Conservation (phyloP, 164 flowering plant species). For the Magnolia kwangsiensis region DNA sequence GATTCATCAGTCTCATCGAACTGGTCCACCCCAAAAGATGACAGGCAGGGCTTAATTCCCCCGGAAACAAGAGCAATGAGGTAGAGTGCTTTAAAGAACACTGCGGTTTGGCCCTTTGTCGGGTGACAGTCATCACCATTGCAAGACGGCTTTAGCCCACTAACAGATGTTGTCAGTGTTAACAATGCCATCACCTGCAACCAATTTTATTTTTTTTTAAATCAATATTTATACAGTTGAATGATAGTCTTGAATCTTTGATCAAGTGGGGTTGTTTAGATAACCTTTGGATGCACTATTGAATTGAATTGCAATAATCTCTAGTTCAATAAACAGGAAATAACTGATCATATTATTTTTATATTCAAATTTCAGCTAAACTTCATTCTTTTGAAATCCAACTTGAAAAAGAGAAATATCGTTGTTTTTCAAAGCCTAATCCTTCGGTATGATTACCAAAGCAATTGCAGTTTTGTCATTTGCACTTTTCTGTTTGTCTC, state of each 20-base stretch:
- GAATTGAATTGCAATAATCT: background rate
- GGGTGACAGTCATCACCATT: conserved; percentile 28
- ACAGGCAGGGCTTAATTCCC: conserved; percentile 35
- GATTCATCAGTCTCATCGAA: conserved; percentile 29
- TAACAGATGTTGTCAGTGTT: conserved; percentile 56
- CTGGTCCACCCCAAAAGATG: conserved; percentile 35
- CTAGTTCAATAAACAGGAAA: too few species aligned
- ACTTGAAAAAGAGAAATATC: too few species aligned
- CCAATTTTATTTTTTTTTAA: background rate
- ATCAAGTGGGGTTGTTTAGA: too few species aligned
- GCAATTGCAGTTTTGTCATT: too few species aligned
- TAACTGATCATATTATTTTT: too few species aligned
- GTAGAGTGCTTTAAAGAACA: conserved; percentile 24
- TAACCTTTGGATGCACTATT: background rate
- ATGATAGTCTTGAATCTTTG: too few species aligned
- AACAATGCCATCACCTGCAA: conserved; percentile 60
- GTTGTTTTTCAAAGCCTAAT: too few species aligned
- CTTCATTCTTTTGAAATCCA: too few species aligned
- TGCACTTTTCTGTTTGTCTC: too few species aligned
- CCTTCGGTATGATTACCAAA: too few species aligned
- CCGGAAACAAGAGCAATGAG: conserved; percentile 31
- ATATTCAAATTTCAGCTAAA: too few species aligned
- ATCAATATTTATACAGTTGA: too few species aligned
- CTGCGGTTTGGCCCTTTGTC: conserved; percentile 7
- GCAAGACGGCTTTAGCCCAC: conserved; percentile 53